Base-by-base conservation (phyloP, 129 eudicot genomes). In the Dittrichia graveolens region DNA sequence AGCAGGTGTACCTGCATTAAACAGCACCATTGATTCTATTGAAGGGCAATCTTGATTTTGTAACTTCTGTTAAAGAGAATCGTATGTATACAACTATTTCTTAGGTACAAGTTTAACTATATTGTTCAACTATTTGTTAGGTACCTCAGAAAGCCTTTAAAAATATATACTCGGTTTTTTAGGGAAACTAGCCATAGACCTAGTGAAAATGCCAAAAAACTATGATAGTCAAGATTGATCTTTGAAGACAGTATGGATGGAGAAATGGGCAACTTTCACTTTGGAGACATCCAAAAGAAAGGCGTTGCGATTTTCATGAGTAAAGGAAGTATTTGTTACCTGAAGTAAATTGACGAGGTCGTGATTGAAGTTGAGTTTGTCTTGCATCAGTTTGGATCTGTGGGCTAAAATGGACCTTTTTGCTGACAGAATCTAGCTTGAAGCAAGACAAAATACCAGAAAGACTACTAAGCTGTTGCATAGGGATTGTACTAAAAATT, bases 371-470 rank as follows among this genome's bases (percentile, higher is more conserved):
- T 47, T 79, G 81, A 75, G 79, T 84, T 79, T 94, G 93, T 69
- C 87, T 78, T 72, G 81, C 77, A 75, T 88, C 97, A 16, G 61
- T 70, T 78, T 82, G 87, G 19, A 85, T 69, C 44, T 78, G 86
- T 49, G 99, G 97, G 77, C 91, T 88, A 77, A 90, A 94, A 75
- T 94, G 97, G 14, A 94, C 99, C 88, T 88, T 94, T 83, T 94
- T 94, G 85, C 72, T 85, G 80, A 85, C 82, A 78, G 96, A 82
- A 82, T 88, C 99, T 94, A 73, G 80, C 67, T 77, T 74, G 65
- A 31, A 77, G 43, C 19, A 58, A 58, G 55, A 24, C 60, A 31
- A 13, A 50, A 66, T 5, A 58, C 56, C 59, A 78, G 7, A 59
- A 41, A 67, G 48, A 50, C 46, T 46, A 45, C 6, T 16, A 45